Evolutionary conservation across 1,284 basidiomycete species (phyloP), one percentile per base, ranked within the genome.

Genomic region (Rhizopogon parksii): DNA sequence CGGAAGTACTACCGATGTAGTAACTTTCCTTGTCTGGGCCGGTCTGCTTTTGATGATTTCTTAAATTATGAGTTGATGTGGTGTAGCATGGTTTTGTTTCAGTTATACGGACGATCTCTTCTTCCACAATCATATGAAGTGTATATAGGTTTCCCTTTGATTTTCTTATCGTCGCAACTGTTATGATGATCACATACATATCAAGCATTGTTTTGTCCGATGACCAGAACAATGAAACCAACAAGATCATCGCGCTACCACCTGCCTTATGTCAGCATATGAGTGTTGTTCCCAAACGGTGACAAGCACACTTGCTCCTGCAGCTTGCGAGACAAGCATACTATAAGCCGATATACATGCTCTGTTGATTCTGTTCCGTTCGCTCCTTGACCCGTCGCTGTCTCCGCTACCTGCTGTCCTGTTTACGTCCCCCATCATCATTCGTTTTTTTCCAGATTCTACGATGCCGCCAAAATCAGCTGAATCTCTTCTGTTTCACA

Each of bases 401-500:
- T 43, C 7, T 17, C 12, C 27, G 27, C 14, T 11, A 7, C 27
- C 27, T n/a, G 12, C 30, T 32, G 4, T 30, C 17, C 7, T 43
- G 27, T 9, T 32, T n/a, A 32, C 17, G 11, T 32, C 11, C 32
- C 11, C 32, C 32, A 14, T 30, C 27, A 32, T 8, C 7, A 32
- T 17, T 45, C 30, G 4, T 43, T 27, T 43, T 32, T 30, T 9
- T 19, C 40, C 15, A 15, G 12, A 48, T 17, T 32, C 30, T 35
- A 45, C 24, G 38, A 66, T 66, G 64, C 53, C 64, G n/a, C 56
- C 56, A 39, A 68, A 62, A 57, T 52, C 66, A 42, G 56, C 60
- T 6, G 64, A 67, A 36, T 69, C 64, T 24, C 51, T 66, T 34
- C 60, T 66, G 4, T 66, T 66, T 35, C 64, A 66, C 66, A 68